Conservation (phyloP, 108 stramenopile species). For the Stephanodiscus triporus region DNA sequence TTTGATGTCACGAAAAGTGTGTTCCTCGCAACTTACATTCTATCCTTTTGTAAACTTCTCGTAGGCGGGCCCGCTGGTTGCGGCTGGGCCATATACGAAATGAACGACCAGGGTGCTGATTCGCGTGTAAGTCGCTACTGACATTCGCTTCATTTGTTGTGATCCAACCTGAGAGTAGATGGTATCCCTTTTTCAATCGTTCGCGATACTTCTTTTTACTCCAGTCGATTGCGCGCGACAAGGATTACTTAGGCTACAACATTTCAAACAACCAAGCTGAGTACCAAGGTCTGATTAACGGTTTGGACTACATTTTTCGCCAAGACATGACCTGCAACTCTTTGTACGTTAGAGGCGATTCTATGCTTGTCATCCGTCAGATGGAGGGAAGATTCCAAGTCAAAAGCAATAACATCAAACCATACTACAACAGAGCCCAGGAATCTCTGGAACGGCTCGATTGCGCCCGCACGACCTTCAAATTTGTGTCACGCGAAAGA, state of each 20-base stretch:
- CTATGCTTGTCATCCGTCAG: constrained; percentile 37
- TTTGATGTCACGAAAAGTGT: too few species aligned
- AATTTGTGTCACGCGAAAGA: constrained; percentile 10
- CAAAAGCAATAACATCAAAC: constrained; percentile 26
- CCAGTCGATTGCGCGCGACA: constrained; percentile 17
- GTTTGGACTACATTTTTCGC: constrained; percentile 15
- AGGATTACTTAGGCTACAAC: constrained; percentile 37
- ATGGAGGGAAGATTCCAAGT: constrained; percentile 38
- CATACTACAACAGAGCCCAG: constrained; percentile 18
- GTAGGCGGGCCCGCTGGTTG: constrained; percentile 21
- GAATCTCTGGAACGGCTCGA: constrained; percentile 14
- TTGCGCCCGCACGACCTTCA: neutral
- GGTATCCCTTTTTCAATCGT: neutral
- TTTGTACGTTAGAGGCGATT: constrained; percentile 36
- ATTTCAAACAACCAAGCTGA: constrained; percentile 51
- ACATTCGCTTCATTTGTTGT: neutral
- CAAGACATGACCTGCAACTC: constrained; percentile 13
- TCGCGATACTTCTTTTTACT: neutral
- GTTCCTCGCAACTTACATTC: too few species aligned
- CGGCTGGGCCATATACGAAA: constrained; percentile 38
- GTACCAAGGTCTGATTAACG: constrained; percentile 34
- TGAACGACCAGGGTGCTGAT: constrained; percentile 30
- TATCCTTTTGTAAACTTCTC: too few species aligned
- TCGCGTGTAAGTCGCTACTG: neutral
- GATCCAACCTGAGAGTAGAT: neutral